These are phyloP conservation scores for Cercospora berteroae DNA, from an alignment of 2,329 filamentous ascomycete species.

Conservation along the genomic window DNA sequence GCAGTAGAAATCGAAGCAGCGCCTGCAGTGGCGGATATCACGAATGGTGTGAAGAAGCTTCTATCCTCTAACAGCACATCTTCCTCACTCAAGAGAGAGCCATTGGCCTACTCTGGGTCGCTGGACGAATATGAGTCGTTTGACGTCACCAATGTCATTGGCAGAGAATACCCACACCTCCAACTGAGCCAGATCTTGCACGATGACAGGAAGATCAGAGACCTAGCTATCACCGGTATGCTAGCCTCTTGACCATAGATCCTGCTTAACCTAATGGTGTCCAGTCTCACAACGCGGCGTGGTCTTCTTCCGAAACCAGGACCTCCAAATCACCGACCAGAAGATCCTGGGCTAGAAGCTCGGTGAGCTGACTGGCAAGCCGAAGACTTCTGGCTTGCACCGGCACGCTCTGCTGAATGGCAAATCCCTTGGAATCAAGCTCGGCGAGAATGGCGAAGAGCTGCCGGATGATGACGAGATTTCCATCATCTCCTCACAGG, in stretches of 20 bases:
- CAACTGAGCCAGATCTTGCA: constrained; percentile 40
- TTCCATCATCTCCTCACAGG: constrained; percentile 62
- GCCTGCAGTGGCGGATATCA: constrained; percentile 4
- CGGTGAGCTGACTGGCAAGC: constrained; percentile 60
- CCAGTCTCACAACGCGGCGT: constrained; percentile 67
- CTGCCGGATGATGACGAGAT: constrained; percentile 58
- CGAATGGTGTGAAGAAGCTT: constrained; percentile 13
- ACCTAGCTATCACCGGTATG: constrained; percentile 58
- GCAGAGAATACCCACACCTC: constrained; percentile 47
- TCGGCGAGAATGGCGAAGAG: constrained; percentile 56
- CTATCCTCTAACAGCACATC: not conserved
- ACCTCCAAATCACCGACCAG: constrained; percentile 60
- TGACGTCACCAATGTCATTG: constrained; percentile 54
- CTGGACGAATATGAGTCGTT: constrained; percentile 48
- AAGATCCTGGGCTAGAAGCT: constrained; percentile 63
- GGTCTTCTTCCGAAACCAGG: constrained; percentile 60
- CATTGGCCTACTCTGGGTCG: constrained; percentile 38
- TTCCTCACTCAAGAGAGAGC: constrained; percentile 4
- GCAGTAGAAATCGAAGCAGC: constrained; percentile 1
- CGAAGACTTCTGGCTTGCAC: constrained; percentile 57
- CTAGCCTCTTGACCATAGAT: not conserved
- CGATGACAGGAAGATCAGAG: constrained; percentile 40
- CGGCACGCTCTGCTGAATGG: constrained; percentile 45
- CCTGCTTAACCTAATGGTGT: not conserved
- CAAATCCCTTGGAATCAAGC: constrained; percentile 38